Evolutionary conservation across 176 grass and related monocot species (phyloP).

Genomic region (Paspalum notatum): DNA sequence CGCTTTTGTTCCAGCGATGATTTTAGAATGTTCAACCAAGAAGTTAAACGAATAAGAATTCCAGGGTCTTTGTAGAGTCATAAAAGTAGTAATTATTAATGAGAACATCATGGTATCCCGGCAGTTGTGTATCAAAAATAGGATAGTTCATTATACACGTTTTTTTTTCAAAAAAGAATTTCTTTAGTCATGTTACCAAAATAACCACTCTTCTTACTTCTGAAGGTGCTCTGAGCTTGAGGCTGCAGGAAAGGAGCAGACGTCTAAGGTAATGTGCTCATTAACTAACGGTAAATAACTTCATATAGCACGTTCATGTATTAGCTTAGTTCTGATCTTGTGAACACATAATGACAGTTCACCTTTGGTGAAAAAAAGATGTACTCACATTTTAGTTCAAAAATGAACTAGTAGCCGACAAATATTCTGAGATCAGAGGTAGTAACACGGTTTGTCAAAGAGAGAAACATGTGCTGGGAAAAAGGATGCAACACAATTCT

Average conservation of each 20-base stretch:
- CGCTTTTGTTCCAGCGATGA: neutral
- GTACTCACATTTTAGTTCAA: no score
- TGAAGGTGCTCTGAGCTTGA: slow-evolving; percentile 41
- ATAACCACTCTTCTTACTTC: slow-evolving; percentile 8
- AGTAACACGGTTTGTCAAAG: neutral
- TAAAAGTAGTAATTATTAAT: neutral
- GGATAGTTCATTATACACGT: neutral
- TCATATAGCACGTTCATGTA: neutral
- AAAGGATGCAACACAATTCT: no score
- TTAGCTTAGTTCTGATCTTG: neutral
- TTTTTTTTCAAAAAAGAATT: neutral
- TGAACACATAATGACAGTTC: neutral
- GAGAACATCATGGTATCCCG: neutral
- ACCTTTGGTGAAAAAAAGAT: neutral
- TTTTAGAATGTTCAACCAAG: neutral
- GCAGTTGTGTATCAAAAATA: neutral
- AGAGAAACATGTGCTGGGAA: neutral
- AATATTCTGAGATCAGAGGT: no score
- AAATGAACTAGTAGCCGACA: no score
- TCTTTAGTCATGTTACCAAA: slow-evolving; percentile 21
- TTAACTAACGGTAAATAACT: neutral
- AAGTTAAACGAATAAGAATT: neutral
- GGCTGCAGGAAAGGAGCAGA: slow-evolving; percentile 13
- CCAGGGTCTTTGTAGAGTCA: neutral
- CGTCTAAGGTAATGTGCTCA: slow-evolving; percentile 36